Evolutionary conservation across 106 monocot species (phyloP), one percentile per base, ranked within the genome.

Genomic region (Allium fistulosum): DNA sequence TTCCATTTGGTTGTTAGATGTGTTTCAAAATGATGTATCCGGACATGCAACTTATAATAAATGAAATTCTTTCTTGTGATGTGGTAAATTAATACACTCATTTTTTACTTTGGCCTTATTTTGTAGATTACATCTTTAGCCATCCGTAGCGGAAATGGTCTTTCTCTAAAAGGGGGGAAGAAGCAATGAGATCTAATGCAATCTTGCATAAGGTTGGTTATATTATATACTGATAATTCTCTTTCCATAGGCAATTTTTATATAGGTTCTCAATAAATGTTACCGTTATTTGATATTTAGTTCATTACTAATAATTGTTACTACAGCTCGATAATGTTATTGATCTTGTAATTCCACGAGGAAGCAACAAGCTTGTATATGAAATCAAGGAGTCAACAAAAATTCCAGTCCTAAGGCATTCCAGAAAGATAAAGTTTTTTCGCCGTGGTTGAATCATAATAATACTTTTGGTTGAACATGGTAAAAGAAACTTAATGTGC

Each of bases 331-430:
- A 85, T 73, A 76, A 22, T 22, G 22, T 22, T 22, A 22, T 22
- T 22, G 22, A 22, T 22, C 1, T 22, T 22, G 22, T 22, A 22
- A 22, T 22, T 22, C 22, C 22, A 22, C 22, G 22, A 22, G 22
- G 22, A 22, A 0, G 22, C 22, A 22, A 22, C 22, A 22, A 22
- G 22, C 22, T 22, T 22, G 22, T 22, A 22, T 22, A 22, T 22
- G 22, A 91, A 78, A 88, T 96, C 49, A 99, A 99, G 75, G 84
- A 72, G 47, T 86, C 88, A 9, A 99, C 22, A 92, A 0, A 99
- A 92, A 70, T 90, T 99, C 97, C 92, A 57, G 92, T 99, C 69
- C 81, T 99, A 50, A 92, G 97, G 47, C 97, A 99, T 81, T 73
- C 97, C 66, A 92, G 96, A 92, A 77, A 70, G 73, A 48, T 70